phyloP scores from a whole-genome alignment of 345 rosid genomes.

The Theobroma cacao region DNA sequence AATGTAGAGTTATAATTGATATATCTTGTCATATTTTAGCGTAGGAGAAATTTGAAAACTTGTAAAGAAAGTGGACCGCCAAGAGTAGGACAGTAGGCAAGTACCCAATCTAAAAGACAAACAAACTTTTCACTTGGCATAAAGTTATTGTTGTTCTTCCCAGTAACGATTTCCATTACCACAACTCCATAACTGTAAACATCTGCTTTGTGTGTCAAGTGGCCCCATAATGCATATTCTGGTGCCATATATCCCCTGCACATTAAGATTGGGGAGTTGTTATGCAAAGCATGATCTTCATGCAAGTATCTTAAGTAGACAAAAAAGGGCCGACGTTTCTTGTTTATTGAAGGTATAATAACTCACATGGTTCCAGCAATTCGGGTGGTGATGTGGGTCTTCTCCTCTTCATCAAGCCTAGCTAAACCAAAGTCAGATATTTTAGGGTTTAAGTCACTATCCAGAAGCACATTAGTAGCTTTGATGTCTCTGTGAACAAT shows the following conservation, averaged over 20 bases:
- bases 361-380: slow-evolving; percentile 64
- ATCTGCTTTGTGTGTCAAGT: slow-evolving; percentile 57
- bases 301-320: background rate
- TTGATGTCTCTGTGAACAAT: slow-evolving; percentile 70
- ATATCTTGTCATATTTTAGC: background rate
- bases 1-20: background rate
- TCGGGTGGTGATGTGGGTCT: slow-evolving; percentile 57
- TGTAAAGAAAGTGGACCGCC: background rate
- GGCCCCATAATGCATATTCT: slow-evolving; percentile 66
- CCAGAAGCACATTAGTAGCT: slow-evolving; percentile 54
- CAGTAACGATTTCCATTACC: slow-evolving; percentile 50
- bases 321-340: background rate
- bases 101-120: slow-evolving; percentile 62
- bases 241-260: slow-evolving; percentile 66
- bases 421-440: slow-evolving; percentile 71
- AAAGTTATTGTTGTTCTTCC: slow-evolving; percentile 44
- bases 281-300: background rate
- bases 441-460: slow-evolving; percentile 46
- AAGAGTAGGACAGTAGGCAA: background rate
- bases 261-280: background rate
- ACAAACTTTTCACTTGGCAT: slow-evolving; percentile 33
- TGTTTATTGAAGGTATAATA: background rate
- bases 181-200: slow-evolving; percentile 64
- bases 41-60: background rate
- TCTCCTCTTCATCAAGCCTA: slow-evolving; percentile 52